Evolutionary conservation across 805 yeast genomes (phyloP).

Genomic region (Vanderwaltozyma tropicalis): DNA sequence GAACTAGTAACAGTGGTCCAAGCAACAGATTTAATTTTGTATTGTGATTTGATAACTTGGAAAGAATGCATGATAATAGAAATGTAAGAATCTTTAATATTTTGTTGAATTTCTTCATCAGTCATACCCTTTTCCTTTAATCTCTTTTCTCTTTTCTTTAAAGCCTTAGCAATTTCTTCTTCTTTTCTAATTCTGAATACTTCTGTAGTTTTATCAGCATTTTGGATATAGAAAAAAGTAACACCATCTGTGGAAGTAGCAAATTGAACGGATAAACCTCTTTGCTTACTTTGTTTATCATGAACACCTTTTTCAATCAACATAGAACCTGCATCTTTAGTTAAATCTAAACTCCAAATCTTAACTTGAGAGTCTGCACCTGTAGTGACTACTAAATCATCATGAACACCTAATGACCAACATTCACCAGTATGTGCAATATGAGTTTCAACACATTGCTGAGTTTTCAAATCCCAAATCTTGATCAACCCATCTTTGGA

Average conservation of each 20-base stretch:
- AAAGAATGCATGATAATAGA: constrained; percentile 58
- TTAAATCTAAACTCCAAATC: constrained; percentile 66
- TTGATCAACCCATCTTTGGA: constrained; percentile 88
- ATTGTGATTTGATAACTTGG: constrained; percentile 51
- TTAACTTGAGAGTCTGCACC: constrained; percentile 77
- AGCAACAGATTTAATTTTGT: constrained; percentile 54
- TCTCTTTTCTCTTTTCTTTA: constrained; percentile 67
- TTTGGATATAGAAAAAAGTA: constrained; percentile 54
- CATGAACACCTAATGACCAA: constrained; percentile 62
- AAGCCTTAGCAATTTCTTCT: constrained; percentile 71
- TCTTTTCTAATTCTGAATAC: constrained; percentile 63
- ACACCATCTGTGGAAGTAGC: constrained; percentile 16
- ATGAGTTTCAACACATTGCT: constrained; percentile 89
- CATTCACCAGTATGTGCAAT: constrained; percentile 90
- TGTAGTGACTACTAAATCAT: constrained; percentile 49
- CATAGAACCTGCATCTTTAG: constrained; percentile 36
- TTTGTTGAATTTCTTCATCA: constrained; percentile 48
- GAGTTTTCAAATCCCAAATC: constrained; percentile 84
- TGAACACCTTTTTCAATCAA: constrained; percentile 52
- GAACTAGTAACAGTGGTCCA: constrained; percentile 46
- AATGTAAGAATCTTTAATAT: constrained; percentile 38
- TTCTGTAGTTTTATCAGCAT: constrained; percentile 73
- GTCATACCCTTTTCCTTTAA: constrained; percentile 57
- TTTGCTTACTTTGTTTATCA: constrained; percentile 66
- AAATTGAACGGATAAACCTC: constrained; percentile 55